Evolutionary conservation across 2,329 filamentous ascomycete genomes (phyloP).

Genomic region (Cryphonectria naterciae): DNA sequence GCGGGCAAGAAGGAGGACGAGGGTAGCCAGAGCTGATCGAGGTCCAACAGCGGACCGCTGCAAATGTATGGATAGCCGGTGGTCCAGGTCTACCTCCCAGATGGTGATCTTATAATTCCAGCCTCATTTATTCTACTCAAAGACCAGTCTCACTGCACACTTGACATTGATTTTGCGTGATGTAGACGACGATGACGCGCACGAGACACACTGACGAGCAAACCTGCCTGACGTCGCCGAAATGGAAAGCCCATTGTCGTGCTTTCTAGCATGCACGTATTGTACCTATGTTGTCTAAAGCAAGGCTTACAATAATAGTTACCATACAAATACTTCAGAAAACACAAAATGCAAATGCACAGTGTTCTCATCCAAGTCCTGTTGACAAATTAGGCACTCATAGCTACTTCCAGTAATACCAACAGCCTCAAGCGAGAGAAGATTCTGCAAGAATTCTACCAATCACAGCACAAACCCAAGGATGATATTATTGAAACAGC

Average conservation of each 20-base stretch:
- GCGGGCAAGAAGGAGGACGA: conserved; percentile 21
- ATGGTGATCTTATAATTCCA: neutral
- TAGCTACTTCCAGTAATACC: neutral
- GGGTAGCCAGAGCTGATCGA: neutral
- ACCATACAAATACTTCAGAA: neutral
- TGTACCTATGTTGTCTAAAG: neutral
- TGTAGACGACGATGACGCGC: too few species aligned
- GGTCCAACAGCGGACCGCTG: neutral
- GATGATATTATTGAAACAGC: neutral
- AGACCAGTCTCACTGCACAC: neutral
- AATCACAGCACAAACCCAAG: neutral
- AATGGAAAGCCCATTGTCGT: neutral
- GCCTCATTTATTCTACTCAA: conserved; percentile 8
- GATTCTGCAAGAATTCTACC: neutral
- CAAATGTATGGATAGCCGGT: neutral
- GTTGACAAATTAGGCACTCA: neutral
- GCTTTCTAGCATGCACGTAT: neutral
- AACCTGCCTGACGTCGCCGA: neutral
- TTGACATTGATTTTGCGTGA: neutral
- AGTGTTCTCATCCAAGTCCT: neutral
- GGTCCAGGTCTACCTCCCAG: neutral
- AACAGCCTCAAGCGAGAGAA: neutral
- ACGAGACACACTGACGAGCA: too few species aligned
- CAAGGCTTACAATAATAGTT: neutral
- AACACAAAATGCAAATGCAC: neutral